A percentile compares a stretch with the other conserved stretches of the same genome.
Evolutionary conservation across 176 grass and related monocot species (phyloP).

Genomic region (Carex kokanica): DNA sequence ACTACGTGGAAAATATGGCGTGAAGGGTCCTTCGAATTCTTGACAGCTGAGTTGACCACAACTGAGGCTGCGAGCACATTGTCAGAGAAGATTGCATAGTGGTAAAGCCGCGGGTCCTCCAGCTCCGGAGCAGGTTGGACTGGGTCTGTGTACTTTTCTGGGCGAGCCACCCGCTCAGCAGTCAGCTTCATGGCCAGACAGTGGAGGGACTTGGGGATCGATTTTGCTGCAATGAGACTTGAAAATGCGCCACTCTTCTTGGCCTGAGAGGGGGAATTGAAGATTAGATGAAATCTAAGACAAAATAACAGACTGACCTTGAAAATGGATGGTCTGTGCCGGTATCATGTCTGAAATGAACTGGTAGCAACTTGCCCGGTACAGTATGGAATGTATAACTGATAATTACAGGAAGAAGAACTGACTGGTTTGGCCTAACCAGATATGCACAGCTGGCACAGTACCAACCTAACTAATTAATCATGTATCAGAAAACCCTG

Average conservation of each 20-base stretch:
- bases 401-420: not conserved
- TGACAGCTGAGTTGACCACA: conserved; percentile 83
- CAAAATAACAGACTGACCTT: not conserved
- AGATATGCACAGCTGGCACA: not conserved
- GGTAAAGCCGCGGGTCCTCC: conserved; percentile 71
- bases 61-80: conserved; percentile 96
- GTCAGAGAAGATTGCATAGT: conserved; percentile 98
- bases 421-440: not conserved
- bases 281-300: not conserved
- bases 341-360: not conserved
- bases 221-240: conserved; percentile 94
- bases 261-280: conserved; percentile 24
- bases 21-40: conserved; percentile 62
- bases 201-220: conserved; percentile 91
- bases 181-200: conserved; percentile 95
- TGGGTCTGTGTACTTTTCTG: conserved; percentile 60
- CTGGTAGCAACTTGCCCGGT: not conserved
- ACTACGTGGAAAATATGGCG: conserved; percentile 96
- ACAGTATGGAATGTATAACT: not conserved
- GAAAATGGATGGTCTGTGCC: not conserved
- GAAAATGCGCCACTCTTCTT: conserved; percentile 95
- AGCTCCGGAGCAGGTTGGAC: conserved; percentile 42
- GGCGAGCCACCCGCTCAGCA: conserved; percentile 71
- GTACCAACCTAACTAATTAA: not conserved
- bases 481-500: not conserved